Base-by-base conservation (phyloP, 306 rosid species). In the Pterocarpus macrocarpus region DNA sequence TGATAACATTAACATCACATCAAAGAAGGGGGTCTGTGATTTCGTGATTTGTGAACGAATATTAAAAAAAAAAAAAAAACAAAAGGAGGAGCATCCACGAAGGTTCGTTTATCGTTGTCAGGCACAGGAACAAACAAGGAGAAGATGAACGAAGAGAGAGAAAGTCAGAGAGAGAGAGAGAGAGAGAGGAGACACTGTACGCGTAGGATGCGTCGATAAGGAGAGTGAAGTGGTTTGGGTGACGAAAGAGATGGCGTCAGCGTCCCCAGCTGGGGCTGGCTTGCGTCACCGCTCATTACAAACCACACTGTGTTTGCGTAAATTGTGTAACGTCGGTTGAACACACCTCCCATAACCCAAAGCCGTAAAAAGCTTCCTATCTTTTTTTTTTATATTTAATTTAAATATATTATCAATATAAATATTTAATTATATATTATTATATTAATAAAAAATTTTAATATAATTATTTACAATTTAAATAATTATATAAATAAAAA, bases 191-290 rank as follows among this genome's bases (percentile, higher is more conserved):
- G 28, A 22, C 28, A 22, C 28, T 22, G 28, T 22, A 22, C 28
- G 28, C 28, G 28, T 22, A 22, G 28, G 28, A 36, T n/a, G 73
- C 22, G 76, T 85, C 71, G 77, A 67, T 56, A 47, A 17, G 59
- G 65, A 75, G 89, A 88, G 71, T 90, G 97, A 91, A 91, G 97
- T 93, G 86, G 89, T 82, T 77, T 68, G 3, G 62, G 58, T 91
- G 95, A 93, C 94, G 92, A 75, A 2, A 16, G 69, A 49, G 58
- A 43, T 86, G 88, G 82, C 97, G 83, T 91, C 91, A 91, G 82
- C 78, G 45, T 33, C 66, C 65, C 74, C 84, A 77, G 93, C 85
- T 87, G 87, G 89, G 91, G 69, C 55, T 57, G 36, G 88, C 73
- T 87, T 77, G 85, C 97, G 91, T 90, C 85, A 85, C 43, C 75